phyloP scores from a whole-genome alignment of 2,329 filamentous ascomycete species.

The Pseudogymnoascus destructans region DNA sequence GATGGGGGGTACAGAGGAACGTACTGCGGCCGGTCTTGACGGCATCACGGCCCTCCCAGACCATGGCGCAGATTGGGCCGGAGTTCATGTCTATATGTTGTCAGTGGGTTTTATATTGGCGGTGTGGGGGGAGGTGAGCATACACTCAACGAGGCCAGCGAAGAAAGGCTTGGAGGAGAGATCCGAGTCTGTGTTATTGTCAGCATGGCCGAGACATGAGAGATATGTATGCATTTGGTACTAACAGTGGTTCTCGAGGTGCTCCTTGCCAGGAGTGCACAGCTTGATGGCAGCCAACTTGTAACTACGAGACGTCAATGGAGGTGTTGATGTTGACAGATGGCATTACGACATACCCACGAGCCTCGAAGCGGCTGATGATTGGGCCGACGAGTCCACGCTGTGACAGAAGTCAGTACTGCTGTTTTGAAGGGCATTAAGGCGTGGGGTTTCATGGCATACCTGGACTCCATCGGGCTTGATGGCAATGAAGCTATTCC shows the following conservation, averaged over 20 bases:
- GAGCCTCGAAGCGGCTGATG: slow-evolving; percentile 94
- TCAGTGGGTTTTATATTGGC: slow-evolving; percentile 20
- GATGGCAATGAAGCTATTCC: slow-evolving; percentile 91
- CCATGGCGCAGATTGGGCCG: slow-evolving; percentile 97
- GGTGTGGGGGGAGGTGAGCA: slow-evolving; percentile 26
- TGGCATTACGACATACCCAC: slow-evolving; percentile 48
- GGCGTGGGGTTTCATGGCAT: slow-evolving; percentile 26
- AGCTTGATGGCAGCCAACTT: slow-evolving; percentile 99
- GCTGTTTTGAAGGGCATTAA: slow-evolving; percentile 1
- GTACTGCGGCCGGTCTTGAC: slow-evolving; percentile 94
- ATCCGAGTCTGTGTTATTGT: slow-evolving; percentile 52
- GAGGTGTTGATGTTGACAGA: slow-evolving; percentile 6
- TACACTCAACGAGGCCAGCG: slow-evolving; percentile 83
- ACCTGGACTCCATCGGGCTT: slow-evolving; percentile 99
- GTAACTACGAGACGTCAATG: slow-evolving; percentile 46
- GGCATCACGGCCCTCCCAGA: slow-evolving; percentile 97
- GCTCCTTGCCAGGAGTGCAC: slow-evolving; percentile 72
- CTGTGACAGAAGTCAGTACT: slow-evolving; percentile 34
- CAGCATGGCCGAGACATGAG: slow-evolving; percentile 17
- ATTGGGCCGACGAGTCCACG: slow-evolving; percentile 96
- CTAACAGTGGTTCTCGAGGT: slow-evolving; percentile 92
- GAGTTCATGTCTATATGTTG: slow-evolving; percentile 70
- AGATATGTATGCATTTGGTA: slow-evolving; percentile 16
- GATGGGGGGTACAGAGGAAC: slow-evolving; percentile 26
- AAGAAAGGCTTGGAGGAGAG: slow-evolving; percentile 95